Base-by-base conservation (phyloP, 306 rosid genomes). In the Vicia sativa region DNA sequence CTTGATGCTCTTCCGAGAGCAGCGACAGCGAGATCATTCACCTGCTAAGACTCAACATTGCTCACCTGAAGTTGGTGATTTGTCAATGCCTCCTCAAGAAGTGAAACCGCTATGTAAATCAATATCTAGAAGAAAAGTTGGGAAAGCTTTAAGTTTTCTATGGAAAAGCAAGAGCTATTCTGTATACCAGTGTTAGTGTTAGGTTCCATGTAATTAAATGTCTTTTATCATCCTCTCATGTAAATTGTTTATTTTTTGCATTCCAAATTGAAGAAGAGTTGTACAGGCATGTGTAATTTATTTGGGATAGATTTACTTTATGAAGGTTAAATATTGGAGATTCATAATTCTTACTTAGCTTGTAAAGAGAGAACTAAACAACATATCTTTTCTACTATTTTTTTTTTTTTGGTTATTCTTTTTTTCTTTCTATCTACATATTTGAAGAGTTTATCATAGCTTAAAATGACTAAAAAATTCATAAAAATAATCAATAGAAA, bases 121-220 rank as follows among this genome's bases (percentile, higher is more conserved):
- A 0, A 55, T 85, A 37, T 85, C 99, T 10, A 88, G 88, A 79
- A 85, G 77, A 77, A 95, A 81, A 77, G 67, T 82, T 68, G 90
- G 90, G 45, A 95, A 76, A 78, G 87, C 95, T 44, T 72, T 95
- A 28, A 81, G 91, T 79, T 87, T 88, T 74, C 74, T 95, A 42
- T 84, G 90, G 87, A 95, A 87, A 86, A 90, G 81, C 82, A 93
- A 88, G 77, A 84, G 90, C 78, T 88, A 80, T 71, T 95, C 97
- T 44, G 91, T 95, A 56, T 87, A 87, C 68, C 99, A 95, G 77
- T 95, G 99, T 88, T 95, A 76, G 78, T 88, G 95, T 90, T 95
- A 76, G 78, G 77, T 49, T 71, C 65, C 68, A 29, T 87, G 95
- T 93, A 88, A 34, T 34, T 34, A 34, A 79, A 90, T n/a, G n/a